Evolutionary conservation across 2,329 filamentous ascomycete species (phyloP), one percentile per base, ranked within the genome.

Genomic region (Calonectria hongkongensis): DNA sequence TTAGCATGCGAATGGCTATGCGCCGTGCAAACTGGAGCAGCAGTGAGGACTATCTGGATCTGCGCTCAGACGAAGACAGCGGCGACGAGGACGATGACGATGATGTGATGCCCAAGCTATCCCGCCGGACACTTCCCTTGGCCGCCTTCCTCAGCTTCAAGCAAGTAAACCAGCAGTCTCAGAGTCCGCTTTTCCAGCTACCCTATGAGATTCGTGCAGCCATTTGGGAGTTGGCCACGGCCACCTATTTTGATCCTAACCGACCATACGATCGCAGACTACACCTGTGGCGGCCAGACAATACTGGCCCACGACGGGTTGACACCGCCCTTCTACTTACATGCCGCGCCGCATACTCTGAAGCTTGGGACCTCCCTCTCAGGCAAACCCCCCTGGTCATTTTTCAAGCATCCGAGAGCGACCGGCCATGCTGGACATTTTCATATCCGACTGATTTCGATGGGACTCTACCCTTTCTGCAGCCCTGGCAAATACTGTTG

Each of bases 301-400:
- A 58, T 13, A 68, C 45, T 25, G 70, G 56, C 28, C 54, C 54
- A 15, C 30, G 28, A 8, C 64, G 47, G 6, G 64, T 67, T 30
- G 63, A 68, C 21, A 72, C 56, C 1, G 56, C 45, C 4, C 56
- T 72, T n/a, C 56, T 72, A 28, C 51, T 58, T 3, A 72, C 70
- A 9, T 72, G 70, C 30, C 70, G 70, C 9, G 70, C 64, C 12
- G 64, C 63, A 16, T 68, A 72, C 18, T 47, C 41, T 16, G 65
- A 72, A 56, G 30, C 51, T 16, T 72, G 70, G 70, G 70, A 72
- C 30, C 54, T 72, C 15, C 70, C 70, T 12, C 56, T 72, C 12
- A 63, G 45, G 28, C 65, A 72, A 48, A 64, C 70, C 2, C 15
- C 25, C 7, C n/a, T 72, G 15, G 56, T 68, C 56, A 63, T 72